Evolutionary conservation across 2,329 filamentous ascomycete species (phyloP).

Genomic region (Colletotrichum zoysiae): DNA sequence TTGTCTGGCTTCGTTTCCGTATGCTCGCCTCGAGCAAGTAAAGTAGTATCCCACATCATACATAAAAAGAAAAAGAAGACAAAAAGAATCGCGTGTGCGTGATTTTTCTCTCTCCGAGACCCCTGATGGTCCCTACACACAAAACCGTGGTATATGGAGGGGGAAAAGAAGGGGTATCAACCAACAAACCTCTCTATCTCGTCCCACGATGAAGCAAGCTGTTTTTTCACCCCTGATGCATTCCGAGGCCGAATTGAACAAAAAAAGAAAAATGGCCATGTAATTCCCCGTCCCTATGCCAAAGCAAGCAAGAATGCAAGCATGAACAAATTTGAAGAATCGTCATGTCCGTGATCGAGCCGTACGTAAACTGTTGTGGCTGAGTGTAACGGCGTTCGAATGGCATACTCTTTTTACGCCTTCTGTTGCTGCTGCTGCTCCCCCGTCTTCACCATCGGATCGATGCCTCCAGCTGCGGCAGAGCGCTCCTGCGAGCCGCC

Average conservation of each 20-base stretch:
- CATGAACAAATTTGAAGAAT: constrained; percentile 1
- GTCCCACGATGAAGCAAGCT: constrained; percentile 27
- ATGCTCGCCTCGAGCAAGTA: constrained; percentile 15
- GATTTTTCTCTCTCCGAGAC: not conserved
- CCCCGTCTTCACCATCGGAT: constrained; percentile 3
- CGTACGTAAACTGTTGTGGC: not conserved
- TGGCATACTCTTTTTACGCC: not conserved
- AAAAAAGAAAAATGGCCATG: not conserved
- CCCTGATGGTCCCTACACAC: constrained; percentile 6
- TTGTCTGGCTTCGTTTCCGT: constrained; percentile 9
- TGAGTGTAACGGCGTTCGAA: constrained; percentile 2
- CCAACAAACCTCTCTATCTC: constrained; percentile 38
- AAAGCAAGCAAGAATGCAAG: constrained; percentile 1
- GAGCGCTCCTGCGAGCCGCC: not conserved
- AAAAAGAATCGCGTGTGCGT: not conserved
- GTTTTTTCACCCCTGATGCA: constrained; percentile 1
- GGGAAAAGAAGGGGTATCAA: constrained; percentile 29
- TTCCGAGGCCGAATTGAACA: constrained; percentile 3
- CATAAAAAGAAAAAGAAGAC: constrained; percentile 5
- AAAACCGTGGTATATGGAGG: constrained; percentile 29
- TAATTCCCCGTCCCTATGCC: constrained; percentile 17
- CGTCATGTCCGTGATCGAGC: constrained; percentile 4
- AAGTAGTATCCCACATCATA: constrained; percentile 1
- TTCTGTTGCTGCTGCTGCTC: not conserved
- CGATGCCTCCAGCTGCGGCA: not conserved